Evolutionary conservation across 495 filamentous ascomycete species (phyloP), one percentile per base, ranked within the genome.

Genomic region (Podospora australis): DNA sequence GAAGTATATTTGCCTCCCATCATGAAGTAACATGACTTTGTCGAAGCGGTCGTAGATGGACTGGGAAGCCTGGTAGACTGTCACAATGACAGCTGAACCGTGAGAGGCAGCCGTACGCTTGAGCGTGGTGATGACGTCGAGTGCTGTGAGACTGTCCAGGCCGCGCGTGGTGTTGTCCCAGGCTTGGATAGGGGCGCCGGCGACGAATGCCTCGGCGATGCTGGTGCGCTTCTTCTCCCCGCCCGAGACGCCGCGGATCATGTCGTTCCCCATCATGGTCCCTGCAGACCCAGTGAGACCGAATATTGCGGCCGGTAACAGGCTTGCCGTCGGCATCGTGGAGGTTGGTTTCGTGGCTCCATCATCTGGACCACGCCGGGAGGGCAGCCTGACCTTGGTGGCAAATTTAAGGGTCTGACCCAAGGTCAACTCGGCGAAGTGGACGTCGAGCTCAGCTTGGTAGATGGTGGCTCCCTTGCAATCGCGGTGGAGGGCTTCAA

Each of bases 181-280:
- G 25, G 70, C 68, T 28, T 71, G 68, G 11, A 79, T 62, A 0
- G 68, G 62, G 2, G 70, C 64, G 21, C 54, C 48, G 41, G 56
- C 63, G 3, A 57, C 46, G 11, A 68, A 45, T 4, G 52, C 64
- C 52, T 81, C 77, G 26, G 74, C 73, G 39, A 81, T 72, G 21
- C 66, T 72, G 14, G 73, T 67, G 42, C 78, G 65, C 28, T 71
- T 72, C 66, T 79, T 64, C 68, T 77, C 70, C 59, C 80, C 79
- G 5, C 81, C 75, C 54, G 78, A 80, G 2, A 82, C 74, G 28
- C 83, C 82, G 19, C 87, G 78, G 22, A 90, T 79, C 52, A 82
- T 87, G 56, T 83, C 84, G 59, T 94, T 85, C 17, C 89, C 89
- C 5, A 96, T 86, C 10, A 79, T 73, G 0, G 89, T 95, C 53